Conservation (phyloP, 169 alveolate species). For the Cyclospora cayetanensis region DNA sequence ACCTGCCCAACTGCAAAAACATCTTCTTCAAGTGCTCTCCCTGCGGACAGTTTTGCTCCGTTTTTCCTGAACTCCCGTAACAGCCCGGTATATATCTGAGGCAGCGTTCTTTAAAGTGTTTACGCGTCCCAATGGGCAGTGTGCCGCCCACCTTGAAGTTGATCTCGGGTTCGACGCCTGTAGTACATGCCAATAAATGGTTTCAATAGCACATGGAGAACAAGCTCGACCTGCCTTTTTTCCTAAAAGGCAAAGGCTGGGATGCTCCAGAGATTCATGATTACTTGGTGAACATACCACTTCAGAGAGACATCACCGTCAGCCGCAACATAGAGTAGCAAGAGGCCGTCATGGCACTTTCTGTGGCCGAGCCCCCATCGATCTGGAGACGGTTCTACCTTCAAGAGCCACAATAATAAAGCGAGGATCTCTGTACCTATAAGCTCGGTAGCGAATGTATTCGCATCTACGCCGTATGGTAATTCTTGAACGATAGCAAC, state of each 20-base stretch:
- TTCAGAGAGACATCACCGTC: conserved; percentile 57
- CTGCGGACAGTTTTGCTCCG: conserved; percentile 56
- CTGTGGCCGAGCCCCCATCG: conserved; percentile 74
- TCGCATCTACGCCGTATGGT: conserved; percentile 61
- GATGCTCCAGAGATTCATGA: neutral
- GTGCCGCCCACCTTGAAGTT: conserved; percentile 61
- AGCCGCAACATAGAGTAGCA: conserved; percentile 53
- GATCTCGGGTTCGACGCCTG: conserved; percentile 69
- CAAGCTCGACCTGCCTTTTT: conserved; percentile 59
- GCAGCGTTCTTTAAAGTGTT: neutral
- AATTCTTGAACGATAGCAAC: conserved; percentile 69
- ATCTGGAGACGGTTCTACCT: neutral
- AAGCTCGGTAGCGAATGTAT: conserved; percentile 70
- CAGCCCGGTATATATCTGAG: conserved; percentile 68
- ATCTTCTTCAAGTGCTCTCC: conserved; percentile 62
- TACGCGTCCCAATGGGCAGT: neutral
- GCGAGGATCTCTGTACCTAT: conserved; percentile 24
- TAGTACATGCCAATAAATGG: neutral
- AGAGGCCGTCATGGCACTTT: conserved; percentile 68
- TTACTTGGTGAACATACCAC: conserved; percentile 3
- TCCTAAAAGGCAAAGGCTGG: conserved; percentile 17
- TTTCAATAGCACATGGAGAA: neutral
- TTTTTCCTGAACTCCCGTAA: conserved; percentile 31
- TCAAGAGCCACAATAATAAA: neutral
- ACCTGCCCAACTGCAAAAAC: conserved; percentile 70